These are phyloP conservation scores for Ramalina intermedia DNA, from an alignment of 495 filamentous ascomycete species.

Conservation along the genomic window DNA sequence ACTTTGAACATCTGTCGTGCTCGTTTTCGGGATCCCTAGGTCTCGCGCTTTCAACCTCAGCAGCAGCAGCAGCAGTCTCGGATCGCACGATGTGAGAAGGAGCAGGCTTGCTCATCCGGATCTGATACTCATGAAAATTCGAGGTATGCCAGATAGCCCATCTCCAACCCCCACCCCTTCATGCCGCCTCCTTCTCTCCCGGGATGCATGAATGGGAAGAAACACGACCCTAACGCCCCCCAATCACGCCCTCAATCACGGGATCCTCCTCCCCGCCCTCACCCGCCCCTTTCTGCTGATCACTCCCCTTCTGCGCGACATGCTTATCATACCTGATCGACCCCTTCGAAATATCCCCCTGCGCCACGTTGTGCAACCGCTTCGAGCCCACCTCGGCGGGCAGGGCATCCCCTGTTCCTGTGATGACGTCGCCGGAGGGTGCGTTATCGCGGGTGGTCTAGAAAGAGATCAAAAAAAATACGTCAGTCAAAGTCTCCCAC, in stretches of 20 bases:
- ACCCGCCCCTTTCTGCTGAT: conserved; percentile 25
- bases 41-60: too few species aligned
- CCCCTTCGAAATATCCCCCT: conserved; percentile 23
- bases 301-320: conserved; percentile 24
- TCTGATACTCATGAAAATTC: too few species aligned
- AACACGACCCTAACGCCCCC: conserved; percentile 20
- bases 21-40: too few species aligned
- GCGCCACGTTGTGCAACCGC: conserved; percentile 20
- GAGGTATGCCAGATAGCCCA: too few species aligned
- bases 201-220: too few species aligned
- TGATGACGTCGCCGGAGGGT: conserved; percentile 32
- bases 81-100: too few species aligned
- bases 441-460: conserved; percentile 27
- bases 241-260: conserved; percentile 13
- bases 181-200: too few species aligned
- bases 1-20: too few species aligned
- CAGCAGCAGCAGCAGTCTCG: too few species aligned
- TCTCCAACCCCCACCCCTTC: too few species aligned
- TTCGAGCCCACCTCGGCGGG: conserved; percentile 33
- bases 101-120: too few species aligned
- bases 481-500: too few species aligned
- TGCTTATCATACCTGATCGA: conserved; percentile 29
- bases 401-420: conserved; percentile 35
- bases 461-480: neutral
- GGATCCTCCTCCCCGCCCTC: conserved; percentile 18